Percentiles rank a stretch among this genome's conserved stretches.
phyloP scores from a whole-genome alignment of 345 rosid species.

The Cardiospermum halicacabum region DNA sequence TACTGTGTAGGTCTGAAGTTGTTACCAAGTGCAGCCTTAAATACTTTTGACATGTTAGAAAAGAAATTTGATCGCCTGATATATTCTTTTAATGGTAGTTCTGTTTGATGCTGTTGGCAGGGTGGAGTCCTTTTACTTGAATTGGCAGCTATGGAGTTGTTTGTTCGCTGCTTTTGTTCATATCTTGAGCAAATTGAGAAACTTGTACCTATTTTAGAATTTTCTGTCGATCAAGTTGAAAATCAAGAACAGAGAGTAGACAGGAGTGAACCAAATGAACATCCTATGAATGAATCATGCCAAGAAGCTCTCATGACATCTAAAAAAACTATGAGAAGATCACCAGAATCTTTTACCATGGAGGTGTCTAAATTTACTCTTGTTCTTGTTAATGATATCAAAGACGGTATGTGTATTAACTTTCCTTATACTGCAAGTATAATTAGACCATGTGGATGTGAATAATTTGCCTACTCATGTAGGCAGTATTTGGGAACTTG shows the following conservation, averaged over 20 bases:
- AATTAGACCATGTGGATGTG: slow-evolving; percentile 11
- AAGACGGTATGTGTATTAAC: slow-evolving; percentile 44
- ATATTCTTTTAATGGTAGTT: slow-evolving; percentile 20
- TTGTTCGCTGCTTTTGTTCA: slow-evolving; percentile 37
- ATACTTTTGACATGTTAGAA: background rate
- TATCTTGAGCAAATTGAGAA: slow-evolving; percentile 31
- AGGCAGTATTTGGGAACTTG: slow-evolving; percentile 64
- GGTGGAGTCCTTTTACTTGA: slow-evolving; percentile 74
- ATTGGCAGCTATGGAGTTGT: slow-evolving; percentile 44
- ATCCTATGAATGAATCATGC: slow-evolving; percentile 10
- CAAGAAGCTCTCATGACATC: slow-evolving; percentile 25
- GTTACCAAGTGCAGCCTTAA: too few species aligned
- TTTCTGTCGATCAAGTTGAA: slow-evolving; percentile 26
- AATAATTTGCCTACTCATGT: slow-evolving; percentile 28
- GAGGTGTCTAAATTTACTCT: slow-evolving; percentile 56
- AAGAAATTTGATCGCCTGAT: slow-evolving; percentile 1
- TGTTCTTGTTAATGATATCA: slow-evolving; percentile 53
- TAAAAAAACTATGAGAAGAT: slow-evolving; percentile 30
- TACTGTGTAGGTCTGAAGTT: too few species aligned
- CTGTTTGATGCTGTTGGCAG: slow-evolving; percentile 49
- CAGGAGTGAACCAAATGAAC: slow-evolving; percentile 20
- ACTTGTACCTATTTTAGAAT: slow-evolving; percentile 29
- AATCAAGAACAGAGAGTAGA: slow-evolving; percentile 26
- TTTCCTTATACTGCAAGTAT: slow-evolving; percentile 16
- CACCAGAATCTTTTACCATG: slow-evolving; percentile 35